These are phyloP conservation scores for Tricholoma sp. DNA, from an alignment of 768 basidiomycete species.

Conservation along the genomic window DNA sequence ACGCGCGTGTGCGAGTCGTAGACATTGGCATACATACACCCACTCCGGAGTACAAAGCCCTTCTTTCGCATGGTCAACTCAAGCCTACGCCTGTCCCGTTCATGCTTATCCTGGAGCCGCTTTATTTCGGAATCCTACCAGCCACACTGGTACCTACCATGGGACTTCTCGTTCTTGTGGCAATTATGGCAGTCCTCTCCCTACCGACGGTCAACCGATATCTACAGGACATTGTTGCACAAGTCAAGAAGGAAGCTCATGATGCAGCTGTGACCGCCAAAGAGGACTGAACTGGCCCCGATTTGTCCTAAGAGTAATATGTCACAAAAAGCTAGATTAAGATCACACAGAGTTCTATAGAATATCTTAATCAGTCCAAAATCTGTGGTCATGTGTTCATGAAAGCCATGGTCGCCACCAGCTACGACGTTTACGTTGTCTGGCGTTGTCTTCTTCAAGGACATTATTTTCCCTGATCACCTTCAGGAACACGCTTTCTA, in stretches of 20 bases:
- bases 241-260: slow-evolving; percentile 18
- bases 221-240: slow-evolving; percentile 19
- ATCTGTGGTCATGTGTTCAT: not conserved
- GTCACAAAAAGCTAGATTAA: not conserved
- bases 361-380: not conserved
- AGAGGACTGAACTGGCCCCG: not conserved
- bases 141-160: slow-evolving; percentile 40
- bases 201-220: slow-evolving; percentile 20
- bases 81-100: slow-evolving; percentile 38
- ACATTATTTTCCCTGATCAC: slow-evolving; percentile 62
- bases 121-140: slow-evolving; percentile 56
- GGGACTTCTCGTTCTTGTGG: slow-evolving; percentile 22
- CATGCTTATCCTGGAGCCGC: slow-evolving; percentile 52
- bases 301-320: not conserved
- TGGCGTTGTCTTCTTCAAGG: slow-evolving; percentile 35
- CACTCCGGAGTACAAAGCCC: slow-evolving; percentile 3
- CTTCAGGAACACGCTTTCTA: slow-evolving; percentile 72
- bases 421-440: slow-evolving; percentile 9
- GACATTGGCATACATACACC: slow-evolving; percentile 51
- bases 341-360: not conserved
- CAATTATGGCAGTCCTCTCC: slow-evolving; percentile 17
- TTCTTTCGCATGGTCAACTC: slow-evolving; percentile 11
- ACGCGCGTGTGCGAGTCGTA: slow-evolving; percentile 53
- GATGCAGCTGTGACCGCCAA: not conserved
- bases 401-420: slow-evolving; percentile 14